Conservation (phyloP, 352 stramenopile genomes). For the Globisporangium emineosum region DNA sequence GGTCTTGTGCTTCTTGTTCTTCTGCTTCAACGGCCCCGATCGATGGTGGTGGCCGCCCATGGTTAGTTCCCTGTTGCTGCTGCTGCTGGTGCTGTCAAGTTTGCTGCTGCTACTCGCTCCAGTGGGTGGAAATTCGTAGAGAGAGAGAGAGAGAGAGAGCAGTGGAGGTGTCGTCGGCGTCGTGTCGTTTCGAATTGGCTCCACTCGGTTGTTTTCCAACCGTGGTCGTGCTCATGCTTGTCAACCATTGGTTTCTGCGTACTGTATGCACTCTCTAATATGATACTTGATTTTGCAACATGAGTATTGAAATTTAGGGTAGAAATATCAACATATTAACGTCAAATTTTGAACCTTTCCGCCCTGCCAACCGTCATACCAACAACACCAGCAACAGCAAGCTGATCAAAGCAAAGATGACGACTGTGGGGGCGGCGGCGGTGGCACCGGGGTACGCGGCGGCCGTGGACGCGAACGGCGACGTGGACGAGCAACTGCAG, state of each 20-base stretch:
- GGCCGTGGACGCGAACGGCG: slow-evolving; percentile 11
- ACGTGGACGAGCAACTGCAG: slow-evolving; percentile 10
- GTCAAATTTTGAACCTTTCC: neutral
- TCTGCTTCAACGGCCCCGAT: slow-evolving; percentile 86
- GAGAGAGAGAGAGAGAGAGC: neutral
- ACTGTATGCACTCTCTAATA: too few relatives aligned
- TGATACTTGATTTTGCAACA: neutral
- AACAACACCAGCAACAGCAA: neutral
- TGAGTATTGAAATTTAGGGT: too few relatives aligned
- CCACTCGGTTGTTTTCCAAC: neutral
- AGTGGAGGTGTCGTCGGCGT: neutral
- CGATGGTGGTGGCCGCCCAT: slow-evolving; percentile 85
- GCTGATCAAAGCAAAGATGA: neutral
- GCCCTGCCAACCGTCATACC: neutral
- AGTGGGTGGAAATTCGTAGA: neutral
- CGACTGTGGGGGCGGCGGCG: neutral
- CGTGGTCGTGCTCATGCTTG: neutral
- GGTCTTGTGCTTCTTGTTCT: slow-evolving; percentile 92
- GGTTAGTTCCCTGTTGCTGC: neutral
- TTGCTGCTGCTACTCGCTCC: neutral
- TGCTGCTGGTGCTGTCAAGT: neutral
- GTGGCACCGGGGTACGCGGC: slow-evolving; percentile 1
- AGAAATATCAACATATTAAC: neutral
- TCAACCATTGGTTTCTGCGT: slow-evolving; percentile 13
- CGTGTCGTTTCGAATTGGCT: slow-evolving; percentile 20